These are phyloP conservation scores for Xylaria sp. DNA, from an alignment of 495 filamentous ascomycete species.

Conservation along the genomic window DNA sequence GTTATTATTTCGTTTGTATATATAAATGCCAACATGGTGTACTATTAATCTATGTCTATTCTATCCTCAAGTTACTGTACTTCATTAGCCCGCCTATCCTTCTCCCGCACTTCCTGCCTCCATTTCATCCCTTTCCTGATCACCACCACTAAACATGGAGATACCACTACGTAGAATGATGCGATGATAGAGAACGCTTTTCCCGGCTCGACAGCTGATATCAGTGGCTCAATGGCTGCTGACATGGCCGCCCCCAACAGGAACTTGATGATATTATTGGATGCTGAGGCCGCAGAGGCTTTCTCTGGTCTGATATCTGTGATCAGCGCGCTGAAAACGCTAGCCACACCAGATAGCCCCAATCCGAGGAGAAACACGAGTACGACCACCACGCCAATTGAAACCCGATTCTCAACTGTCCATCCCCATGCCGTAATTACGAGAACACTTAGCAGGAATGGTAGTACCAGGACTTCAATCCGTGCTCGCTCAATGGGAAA, in stretches of 20 bases:
- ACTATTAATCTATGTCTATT: background rate
- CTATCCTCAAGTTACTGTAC: background rate
- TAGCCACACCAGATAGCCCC: slow-evolving; percentile 62
- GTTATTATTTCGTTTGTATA: background rate
- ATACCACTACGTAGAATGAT: slow-evolving; percentile 55
- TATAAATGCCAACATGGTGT: background rate
- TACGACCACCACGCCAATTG: slow-evolving; percentile 52
- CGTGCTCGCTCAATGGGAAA: slow-evolving; percentile 71
- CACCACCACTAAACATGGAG: slow-evolving; percentile 53
- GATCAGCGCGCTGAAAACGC: slow-evolving; percentile 54
- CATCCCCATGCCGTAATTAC: slow-evolving; percentile 61
- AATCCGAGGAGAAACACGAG: slow-evolving; percentile 68
- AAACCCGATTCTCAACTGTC: slow-evolving; percentile 50
- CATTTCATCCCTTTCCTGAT: slow-evolving; percentile 34
- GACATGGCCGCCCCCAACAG: slow-evolving; percentile 69
- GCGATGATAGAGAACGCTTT: slow-evolving; percentile 74
- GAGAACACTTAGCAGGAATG: slow-evolving; percentile 51
- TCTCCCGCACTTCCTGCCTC: slow-evolving; percentile 35
- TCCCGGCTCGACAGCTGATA: slow-evolving; percentile 66
- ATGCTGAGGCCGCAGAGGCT: slow-evolving; percentile 67
- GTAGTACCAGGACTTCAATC: slow-evolving; percentile 59
- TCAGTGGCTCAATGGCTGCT: slow-evolving; percentile 67
- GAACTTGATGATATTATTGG: slow-evolving; percentile 71
- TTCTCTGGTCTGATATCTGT: slow-evolving; percentile 50
- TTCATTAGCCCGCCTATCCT: slow-evolving; percentile 26